Conservation (phyloP, 2,329 filamentous ascomycete species). For the Xenosphaeropsis pyriputrescens region DNA sequence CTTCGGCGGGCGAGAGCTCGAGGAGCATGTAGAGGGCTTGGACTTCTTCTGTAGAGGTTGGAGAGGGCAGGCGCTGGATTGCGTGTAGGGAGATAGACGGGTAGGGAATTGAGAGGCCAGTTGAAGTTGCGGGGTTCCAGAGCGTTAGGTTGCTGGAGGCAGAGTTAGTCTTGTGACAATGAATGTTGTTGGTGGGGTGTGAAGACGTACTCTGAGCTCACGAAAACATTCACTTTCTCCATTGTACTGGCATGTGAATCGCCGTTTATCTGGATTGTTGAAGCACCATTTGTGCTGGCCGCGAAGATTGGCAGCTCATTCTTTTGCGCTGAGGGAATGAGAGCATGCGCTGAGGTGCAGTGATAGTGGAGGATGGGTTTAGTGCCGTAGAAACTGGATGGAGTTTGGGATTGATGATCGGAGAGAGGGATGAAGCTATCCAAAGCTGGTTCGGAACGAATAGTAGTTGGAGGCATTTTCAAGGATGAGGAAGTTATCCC, state of each 20-base stretch:
- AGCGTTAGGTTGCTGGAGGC: conserved; percentile 39
- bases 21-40: conserved; percentile 51
- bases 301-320: conserved; percentile 33
- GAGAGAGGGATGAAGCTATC: conserved; percentile 48
- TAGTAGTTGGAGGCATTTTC: conserved; percentile 27
- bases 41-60: conserved; percentile 22
- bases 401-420: conserved; percentile 60
- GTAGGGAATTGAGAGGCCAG: conserved; percentile 58
- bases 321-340: conserved; percentile 37
- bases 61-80: conserved; percentile 38
- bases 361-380: conserved; percentile 60
- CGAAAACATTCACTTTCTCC: conserved; percentile 35
- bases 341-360: conserved; percentile 38
- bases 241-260: conserved; percentile 3
- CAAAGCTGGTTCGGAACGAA: conserved; percentile 38
- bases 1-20: conserved; percentile 37
- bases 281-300: conserved; percentile 22
- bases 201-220: conserved; percentile 37
- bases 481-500: too few species aligned
- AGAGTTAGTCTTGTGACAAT: conserved; percentile 8
- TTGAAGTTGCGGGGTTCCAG: conserved; percentile 41
- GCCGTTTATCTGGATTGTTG: conserved; percentile 17
- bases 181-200: background rate
- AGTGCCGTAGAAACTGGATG: conserved; percentile 53
- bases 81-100: conserved; percentile 63